Base-by-base conservation (phyloP, 108 stramenopile species). In the Skeletonema tropicum region DNA sequence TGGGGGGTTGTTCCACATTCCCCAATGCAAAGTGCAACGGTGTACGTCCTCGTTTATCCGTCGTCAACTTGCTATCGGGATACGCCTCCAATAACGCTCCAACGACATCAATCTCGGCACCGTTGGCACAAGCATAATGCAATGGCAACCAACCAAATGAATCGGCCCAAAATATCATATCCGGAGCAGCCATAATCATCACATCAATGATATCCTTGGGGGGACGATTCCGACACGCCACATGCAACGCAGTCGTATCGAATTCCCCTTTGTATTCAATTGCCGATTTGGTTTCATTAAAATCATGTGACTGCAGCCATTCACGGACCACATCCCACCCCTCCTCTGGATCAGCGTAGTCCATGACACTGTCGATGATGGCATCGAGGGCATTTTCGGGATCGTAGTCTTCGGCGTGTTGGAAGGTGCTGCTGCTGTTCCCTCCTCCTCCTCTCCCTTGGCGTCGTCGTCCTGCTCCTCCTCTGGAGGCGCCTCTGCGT, bases 71-170 rank as follows among this genome's bases (percentile, higher is more conserved):
- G 15, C 88, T 73, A 55, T 55, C 86, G 5, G 89, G 90, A 73
- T 88, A 90, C 41, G 85, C 84, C 15, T 82, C 73, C 31, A 78
- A 68, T 21, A 94, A 73, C 14, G 90, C 30, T 33, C 77, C 25
- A 13, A 90, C 60, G 0, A 92, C 89, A 39, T 82, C 90, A 1
- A 83, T 77, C 25, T 76, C 74, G 8, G 87, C 89, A 11, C 93
- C 93, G 45, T 92, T 89, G 45, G 88, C 89, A 74, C 89, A 89
- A 0, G 90, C 90, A 60, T 90, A 89, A 71, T 94, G 93, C 55
- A 94, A 64, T 5, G 93, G 93, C 57, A 92, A 60, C 90, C 90
- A 90, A 0, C 89, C 88, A 71, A 90, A 86, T 55, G 55, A 61
- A 71, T 94, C 94, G 11, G 67, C 68, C 89, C 89, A 90, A 25